A percentile compares a stretch with the other conserved stretches of the same genome.
Conservation (phyloP, 345 rosid genomes). For the Gossypium ekmanianum region DNA sequence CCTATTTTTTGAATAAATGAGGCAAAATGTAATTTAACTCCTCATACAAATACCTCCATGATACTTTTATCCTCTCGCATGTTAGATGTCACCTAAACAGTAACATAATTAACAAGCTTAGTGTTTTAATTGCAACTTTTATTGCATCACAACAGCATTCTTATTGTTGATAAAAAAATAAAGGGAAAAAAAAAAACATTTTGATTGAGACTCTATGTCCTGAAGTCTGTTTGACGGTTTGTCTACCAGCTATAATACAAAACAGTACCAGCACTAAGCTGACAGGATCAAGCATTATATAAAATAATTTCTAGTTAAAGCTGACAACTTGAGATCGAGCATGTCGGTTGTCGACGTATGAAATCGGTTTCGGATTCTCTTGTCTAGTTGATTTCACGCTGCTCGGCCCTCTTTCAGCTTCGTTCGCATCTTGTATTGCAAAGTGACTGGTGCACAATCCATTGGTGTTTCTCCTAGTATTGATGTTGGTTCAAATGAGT, state of each 20-base stretch:
- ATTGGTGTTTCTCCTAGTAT: constrained; percentile 84
- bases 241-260: constrained; percentile 16
- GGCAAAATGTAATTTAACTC: too few species aligned
- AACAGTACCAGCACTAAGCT: constrained; percentile 2
- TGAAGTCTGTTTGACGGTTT: constrained; percentile 1
- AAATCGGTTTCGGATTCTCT: constrained; percentile 8
- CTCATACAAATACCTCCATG: too few species aligned
- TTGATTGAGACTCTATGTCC: constrained; percentile 11
- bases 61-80: too few species aligned
- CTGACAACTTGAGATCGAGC: constrained; percentile 4
- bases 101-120: too few species aligned
- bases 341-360: background rate
- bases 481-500: background rate
- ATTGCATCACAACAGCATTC: too few species aligned
- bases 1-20: too few species aligned
- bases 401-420: constrained; percentile 46
- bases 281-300: constrained; percentile 11
- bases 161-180: too few species aligned
- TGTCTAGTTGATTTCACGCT: background rate
- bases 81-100: too few species aligned
- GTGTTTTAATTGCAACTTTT: too few species aligned
- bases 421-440: constrained; percentile 81
- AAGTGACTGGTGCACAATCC: constrained; percentile 91
- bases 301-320: constrained; percentile 2
- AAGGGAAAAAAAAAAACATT: too few species aligned